A percentile compares a stretch with the other conserved stretches of the same genome.
phyloP scores from a whole-genome alignment of 2,329 filamentous ascomycete genomes.

The Colletotrichum trifolii region DNA sequence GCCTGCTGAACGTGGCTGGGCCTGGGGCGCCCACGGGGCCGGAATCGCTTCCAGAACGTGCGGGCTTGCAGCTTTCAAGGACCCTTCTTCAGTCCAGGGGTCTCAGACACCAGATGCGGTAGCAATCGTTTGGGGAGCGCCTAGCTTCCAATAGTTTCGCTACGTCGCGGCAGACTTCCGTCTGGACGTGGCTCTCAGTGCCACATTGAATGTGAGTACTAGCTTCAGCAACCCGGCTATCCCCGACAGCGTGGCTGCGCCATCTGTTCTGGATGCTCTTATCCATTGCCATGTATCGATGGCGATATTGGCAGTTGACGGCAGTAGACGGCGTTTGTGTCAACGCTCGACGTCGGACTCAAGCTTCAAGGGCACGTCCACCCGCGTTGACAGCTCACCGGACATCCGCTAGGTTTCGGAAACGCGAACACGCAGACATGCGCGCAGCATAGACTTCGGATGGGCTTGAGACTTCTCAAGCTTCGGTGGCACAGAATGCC shows the following conservation, averaged over 20 bases:
- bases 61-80: constrained; percentile 11
- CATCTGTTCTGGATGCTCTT: too few relatives aligned
- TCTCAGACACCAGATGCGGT: too few relatives aligned
- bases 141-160: constrained; percentile 19
- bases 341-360: not conserved
- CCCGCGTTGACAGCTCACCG: not conserved
- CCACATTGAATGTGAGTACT: not conserved
- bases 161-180: not conserved
- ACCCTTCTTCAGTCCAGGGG: not conserved
- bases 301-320: constrained; percentile 2
- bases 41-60: constrained; percentile 16
- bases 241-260: too few relatives aligned
- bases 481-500: not conserved
- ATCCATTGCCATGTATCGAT: too few relatives aligned
- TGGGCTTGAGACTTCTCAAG: constrained; percentile 9
- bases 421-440: not conserved
- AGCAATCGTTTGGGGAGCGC: not conserved
- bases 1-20: constrained; percentile 2
- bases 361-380: not conserved
- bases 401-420: not conserved
- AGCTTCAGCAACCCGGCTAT: too few relatives aligned
- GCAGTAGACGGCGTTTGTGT: constrained; percentile 3
- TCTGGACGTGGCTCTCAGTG: not conserved
- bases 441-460: constrained; percentile 13
- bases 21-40: constrained; percentile 10